Percentiles rank a stretch among this genome's conserved stretches.
These are phyloP conservation scores for Geoglossum cookeanum DNA, from an alignment of 2,329 filamentous ascomycete genomes.

Conservation along the genomic window DNA sequence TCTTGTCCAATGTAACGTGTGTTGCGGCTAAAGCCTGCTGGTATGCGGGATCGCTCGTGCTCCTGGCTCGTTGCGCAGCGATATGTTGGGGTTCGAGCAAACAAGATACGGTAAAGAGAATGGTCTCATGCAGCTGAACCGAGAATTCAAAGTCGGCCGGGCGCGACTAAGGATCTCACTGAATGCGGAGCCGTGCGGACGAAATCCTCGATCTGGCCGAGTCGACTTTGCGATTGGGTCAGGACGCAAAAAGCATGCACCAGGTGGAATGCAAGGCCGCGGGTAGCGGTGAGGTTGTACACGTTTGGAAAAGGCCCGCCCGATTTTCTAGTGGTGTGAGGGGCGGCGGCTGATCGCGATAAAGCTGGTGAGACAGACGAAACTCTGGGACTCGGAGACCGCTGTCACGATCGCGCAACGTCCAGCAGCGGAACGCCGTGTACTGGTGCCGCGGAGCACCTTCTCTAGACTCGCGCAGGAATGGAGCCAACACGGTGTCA, in stretches of 20 bases:
- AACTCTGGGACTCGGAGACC: neutral
- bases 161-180: conserved; percentile 2
- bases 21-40: conserved; percentile 2
- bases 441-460: neutral
- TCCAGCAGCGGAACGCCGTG: neutral
- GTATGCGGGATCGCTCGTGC: conserved; percentile 1
- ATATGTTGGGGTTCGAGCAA: neutral
- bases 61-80: conserved; percentile 1
- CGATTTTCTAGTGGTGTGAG: conserved; percentile 1
- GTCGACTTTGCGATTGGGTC: neutral
- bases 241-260: conserved; percentile 1
- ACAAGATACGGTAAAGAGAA: conserved; percentile 3
- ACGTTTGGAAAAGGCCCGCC: neutral
- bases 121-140: conserved; percentile 3
- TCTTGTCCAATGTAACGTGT: conserved; percentile 3
- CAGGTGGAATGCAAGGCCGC: conserved; percentile 1
- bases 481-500: neutral
- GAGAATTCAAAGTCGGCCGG: neutral
- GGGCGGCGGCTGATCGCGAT: conserved; percentile 3
- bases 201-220: conserved; percentile 1
- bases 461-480: neutral
- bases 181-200: conserved; percentile 1
- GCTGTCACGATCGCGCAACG: conserved; percentile 1
- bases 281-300: conserved; percentile 3
- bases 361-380: conserved; percentile 2